phyloP scores from a whole-genome alignment of 352 stramenopile genomes.

The Phytophthora rubi region DNA sequence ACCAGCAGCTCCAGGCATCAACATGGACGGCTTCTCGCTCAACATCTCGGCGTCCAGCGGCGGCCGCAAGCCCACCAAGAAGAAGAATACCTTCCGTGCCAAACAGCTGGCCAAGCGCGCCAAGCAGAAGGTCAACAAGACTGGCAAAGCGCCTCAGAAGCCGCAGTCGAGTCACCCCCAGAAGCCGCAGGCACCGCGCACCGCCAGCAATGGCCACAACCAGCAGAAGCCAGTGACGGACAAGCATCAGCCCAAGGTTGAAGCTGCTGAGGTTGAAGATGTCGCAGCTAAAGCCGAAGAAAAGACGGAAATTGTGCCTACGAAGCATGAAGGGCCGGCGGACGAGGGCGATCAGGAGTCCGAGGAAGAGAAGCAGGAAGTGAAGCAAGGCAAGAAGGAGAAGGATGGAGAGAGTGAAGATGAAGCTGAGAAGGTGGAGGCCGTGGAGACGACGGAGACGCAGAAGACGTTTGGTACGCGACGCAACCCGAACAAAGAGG shows the following conservation, averaged over 20 bases:
- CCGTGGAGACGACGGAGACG: conserved; percentile 11
- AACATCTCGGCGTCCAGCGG: conserved; percentile 74
- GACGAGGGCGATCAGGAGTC: conserved; percentile 10
- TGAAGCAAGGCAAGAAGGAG: conserved; percentile 22
- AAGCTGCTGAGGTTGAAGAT: conserved; percentile 6
- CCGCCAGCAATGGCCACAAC: conserved; percentile 5
- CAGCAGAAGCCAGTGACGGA: conserved; percentile 6
- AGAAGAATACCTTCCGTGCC: conserved; percentile 79
- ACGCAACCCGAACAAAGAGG: conserved; percentile 85
- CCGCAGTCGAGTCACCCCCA: conserved; percentile 11
- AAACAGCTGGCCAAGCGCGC: conserved; percentile 74
- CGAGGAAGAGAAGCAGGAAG: conserved; percentile 13
- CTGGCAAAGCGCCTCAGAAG: conserved; percentile 30
- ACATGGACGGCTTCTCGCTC: conserved; percentile 78
- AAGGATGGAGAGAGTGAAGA: conserved; percentile 5
- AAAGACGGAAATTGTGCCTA: conserved; percentile 13
- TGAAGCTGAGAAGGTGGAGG: conserved; percentile 8
- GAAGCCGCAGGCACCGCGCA: conserved; percentile 2
- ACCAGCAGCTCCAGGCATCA: conserved; percentile 2
- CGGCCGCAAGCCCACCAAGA: conserved; percentile 56
- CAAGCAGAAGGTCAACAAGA: conserved; percentile 48
- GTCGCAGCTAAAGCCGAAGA: conserved; percentile 6
- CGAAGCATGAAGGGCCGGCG: conserved; percentile 11
- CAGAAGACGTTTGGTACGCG: conserved; percentile 65
- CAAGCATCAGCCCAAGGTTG: conserved; percentile 5